Evolutionary conservation across 176 grass and related monocot species (phyloP).

Genomic region (Cenchrus purpureus): DNA sequence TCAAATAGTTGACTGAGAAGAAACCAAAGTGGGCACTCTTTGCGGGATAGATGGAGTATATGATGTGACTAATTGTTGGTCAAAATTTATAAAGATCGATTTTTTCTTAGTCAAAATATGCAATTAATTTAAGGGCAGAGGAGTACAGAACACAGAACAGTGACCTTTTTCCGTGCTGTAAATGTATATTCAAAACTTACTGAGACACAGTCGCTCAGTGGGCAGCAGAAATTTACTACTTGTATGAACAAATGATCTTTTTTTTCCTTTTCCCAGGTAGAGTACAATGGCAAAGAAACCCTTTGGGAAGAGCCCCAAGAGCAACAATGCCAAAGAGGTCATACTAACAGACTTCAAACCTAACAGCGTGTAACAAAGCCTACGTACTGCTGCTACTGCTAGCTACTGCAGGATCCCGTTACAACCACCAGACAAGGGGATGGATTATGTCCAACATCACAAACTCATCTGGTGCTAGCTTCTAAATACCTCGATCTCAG

Average conservation of each 20-base stretch:
- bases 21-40: neutral
- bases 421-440: constrained; percentile 64
- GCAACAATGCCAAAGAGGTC: neutral
- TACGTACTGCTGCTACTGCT: constrained; percentile 7
- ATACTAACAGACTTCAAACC: constrained; percentile 27
- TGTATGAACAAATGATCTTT: constrained; percentile 50
- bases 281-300: constrained; percentile 46
- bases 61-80: neutral
- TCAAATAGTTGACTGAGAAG: too few relatives aligned
- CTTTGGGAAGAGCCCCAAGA: constrained; percentile 16
- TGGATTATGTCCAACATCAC: constrained; percentile 76
- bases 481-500: constrained; percentile 22
- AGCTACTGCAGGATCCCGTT: constrained; percentile 13
- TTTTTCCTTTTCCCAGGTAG: constrained; percentile 20
- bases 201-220: neutral
- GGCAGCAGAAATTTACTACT: constrained; percentile 20
- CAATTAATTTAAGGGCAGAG: neutral
- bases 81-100: neutral
- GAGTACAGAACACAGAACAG: neutral
- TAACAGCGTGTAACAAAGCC: constrained; percentile 12
- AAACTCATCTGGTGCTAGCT: constrained; percentile 58
- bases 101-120: neutral
- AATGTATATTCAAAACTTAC: neutral
- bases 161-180: neutral
- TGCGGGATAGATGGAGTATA: neutral